phyloP scores from a whole-genome alignment of 1,284 basidiomycete genomes.

The Ustilago shanxiensis region DNA sequence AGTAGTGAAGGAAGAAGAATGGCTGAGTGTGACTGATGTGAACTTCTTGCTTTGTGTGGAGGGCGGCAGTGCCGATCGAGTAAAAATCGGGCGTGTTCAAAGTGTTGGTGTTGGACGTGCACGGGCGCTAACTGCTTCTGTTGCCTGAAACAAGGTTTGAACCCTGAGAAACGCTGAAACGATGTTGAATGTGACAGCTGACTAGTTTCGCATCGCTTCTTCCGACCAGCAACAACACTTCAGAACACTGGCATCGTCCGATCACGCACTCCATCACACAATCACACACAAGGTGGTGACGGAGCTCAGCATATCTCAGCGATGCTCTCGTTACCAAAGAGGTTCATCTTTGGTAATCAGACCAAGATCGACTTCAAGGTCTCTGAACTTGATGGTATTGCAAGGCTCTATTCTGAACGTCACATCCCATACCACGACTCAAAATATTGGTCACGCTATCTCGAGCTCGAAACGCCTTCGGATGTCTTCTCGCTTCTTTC shows the following conservation, averaged over 20 bases:
- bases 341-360: constrained; percentile 50
- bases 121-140: not conserved
- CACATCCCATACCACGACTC: constrained; percentile 59
- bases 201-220: not conserved
- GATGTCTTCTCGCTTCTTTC: constrained; percentile 60
- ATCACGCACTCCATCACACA: too few relatives aligned
- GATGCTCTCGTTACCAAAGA: constrained; percentile 47
- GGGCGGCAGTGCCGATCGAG: not conserved
- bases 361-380: constrained; percentile 53
- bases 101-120: constrained; percentile 12
- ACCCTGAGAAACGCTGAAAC: not conserved
- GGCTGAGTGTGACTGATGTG: constrained; percentile 4
- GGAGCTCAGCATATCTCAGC: not conserved
- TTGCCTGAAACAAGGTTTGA: not conserved
- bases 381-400: constrained; percentile 47
- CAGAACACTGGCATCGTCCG: not conserved
- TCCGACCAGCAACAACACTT: not conserved
- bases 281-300: not conserved
- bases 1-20: too few relatives aligned
- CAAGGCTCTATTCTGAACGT: constrained; percentile 59
- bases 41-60: constrained; percentile 9
- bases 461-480: constrained; percentile 54
- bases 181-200: not conserved
- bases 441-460: constrained; percentile 60
- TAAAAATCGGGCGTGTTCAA: not conserved